These are phyloP conservation scores for Lipomyces chichibuensis DNA, from an alignment of 805 yeast species.

Conservation along the genomic window DNA sequence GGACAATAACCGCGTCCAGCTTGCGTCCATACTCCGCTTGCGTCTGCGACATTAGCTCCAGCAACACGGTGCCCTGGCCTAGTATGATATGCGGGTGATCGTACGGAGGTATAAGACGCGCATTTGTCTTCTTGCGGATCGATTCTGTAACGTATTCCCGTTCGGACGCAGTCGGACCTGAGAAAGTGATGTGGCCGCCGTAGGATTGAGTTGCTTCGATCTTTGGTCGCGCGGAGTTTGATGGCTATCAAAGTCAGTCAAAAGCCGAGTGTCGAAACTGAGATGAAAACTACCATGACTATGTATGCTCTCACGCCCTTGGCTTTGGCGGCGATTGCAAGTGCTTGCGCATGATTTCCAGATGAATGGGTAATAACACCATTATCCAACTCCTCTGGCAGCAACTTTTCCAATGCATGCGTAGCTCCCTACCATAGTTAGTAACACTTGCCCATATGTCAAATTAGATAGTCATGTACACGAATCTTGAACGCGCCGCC, in stretches of 20 bases:
- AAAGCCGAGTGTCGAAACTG: not conserved
- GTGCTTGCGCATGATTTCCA: constrained; percentile 59
- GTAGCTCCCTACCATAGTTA: constrained; percentile 46
- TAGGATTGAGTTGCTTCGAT: constrained; percentile 52
- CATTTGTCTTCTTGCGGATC: constrained; percentile 45
- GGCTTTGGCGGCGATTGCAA: constrained; percentile 53
- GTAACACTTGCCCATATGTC: not conserved
- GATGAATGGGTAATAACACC: constrained; percentile 60
- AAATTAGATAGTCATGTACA: constrained; percentile 33
- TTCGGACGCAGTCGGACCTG: constrained; percentile 49
- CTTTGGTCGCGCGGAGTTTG: constrained; percentile 56
- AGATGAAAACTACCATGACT: constrained; percentile 46
- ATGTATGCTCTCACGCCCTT: constrained; percentile 53
- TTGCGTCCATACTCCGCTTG: constrained; percentile 45
- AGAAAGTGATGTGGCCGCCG: constrained; percentile 55
- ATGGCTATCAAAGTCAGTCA: constrained; percentile 41
- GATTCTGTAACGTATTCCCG: constrained; percentile 52
- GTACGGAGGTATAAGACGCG: constrained; percentile 54
- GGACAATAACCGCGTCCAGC: constrained; percentile 51
- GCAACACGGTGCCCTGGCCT: constrained; percentile 56
- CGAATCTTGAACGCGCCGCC: constrained; percentile 52
- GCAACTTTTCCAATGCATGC: constrained; percentile 53
- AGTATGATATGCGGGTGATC: constrained; percentile 56
- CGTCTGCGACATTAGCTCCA: constrained; percentile 48
- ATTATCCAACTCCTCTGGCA: constrained; percentile 45